A percentile compares a stretch with the other conserved stretches of the same genome.
Evolutionary conservation across 352 stramenopile species (phyloP).

Genomic region (Elongisporangium anandrum): DNA sequence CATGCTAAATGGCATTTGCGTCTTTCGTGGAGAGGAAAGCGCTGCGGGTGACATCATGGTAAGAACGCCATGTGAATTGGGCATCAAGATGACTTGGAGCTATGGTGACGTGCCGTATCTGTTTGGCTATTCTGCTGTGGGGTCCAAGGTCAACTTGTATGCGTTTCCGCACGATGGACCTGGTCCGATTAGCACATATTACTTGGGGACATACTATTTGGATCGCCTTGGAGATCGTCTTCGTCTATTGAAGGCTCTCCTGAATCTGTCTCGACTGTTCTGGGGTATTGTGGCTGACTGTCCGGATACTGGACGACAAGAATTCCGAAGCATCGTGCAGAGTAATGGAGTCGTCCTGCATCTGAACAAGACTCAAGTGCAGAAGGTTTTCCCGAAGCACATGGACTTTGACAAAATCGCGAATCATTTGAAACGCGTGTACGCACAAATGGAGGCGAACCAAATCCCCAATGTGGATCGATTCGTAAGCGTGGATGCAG

Average conservation of each 20-base stretch:
- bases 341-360: too few species aligned
- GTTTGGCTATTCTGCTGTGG: neutral
- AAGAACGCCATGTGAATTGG: neutral
- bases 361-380: too few species aligned
- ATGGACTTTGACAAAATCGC: neutral
- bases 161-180: neutral
- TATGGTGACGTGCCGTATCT: neutral
- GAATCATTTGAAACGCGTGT: neutral
- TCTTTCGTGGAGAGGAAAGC: neutral
- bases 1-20: neutral
- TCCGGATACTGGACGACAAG: neutral
- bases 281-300: neutral
- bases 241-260: neutral
- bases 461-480: slow-evolving; percentile 7
- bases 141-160: neutral
- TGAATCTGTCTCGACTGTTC: neutral
- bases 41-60: neutral
- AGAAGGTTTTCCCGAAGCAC: too few species aligned
- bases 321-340: neutral
- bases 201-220: neutral
- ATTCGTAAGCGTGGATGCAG: neutral
- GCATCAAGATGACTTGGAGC: neutral
- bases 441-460: too few species aligned
- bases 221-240: neutral
- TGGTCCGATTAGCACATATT: too few species aligned